Conservation (phyloP, 2,329 filamentous ascomycete genomes). For the Sclerotinia sclerotiorum region DNA sequence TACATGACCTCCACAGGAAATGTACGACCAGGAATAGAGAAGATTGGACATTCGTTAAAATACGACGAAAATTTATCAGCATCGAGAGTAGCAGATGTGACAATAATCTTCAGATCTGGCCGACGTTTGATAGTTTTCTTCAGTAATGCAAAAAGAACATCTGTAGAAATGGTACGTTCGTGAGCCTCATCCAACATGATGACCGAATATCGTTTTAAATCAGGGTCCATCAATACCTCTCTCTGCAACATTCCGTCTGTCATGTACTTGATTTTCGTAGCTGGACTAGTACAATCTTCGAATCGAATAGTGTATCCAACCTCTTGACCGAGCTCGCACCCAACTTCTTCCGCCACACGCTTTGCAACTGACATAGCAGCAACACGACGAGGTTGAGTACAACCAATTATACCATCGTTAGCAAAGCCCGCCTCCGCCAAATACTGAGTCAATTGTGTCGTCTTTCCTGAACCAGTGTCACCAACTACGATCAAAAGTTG, state of each 20-base stretch:
- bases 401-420: conserved; percentile 86
- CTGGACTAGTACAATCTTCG: conserved; percentile 84
- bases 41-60: conserved; percentile 94
- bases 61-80: conserved; percentile 97
- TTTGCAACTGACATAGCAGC: conserved; percentile 97
- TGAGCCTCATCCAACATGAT: conserved; percentile 99
- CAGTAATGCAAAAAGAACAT: conserved; percentile 88
- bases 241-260: conserved; percentile 97
- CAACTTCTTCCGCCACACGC: conserved; percentile 93
- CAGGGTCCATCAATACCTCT: conserved; percentile 89
- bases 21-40: conserved; percentile 91
- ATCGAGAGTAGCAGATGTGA: conserved; percentile 93
- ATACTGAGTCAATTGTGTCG: conserved; percentile 93
- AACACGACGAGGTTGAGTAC: conserved; percentile 94
- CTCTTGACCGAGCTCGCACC: conserved; percentile 84
- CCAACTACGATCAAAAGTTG: conserved; percentile 95
- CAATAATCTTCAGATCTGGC: conserved; percentile 88
- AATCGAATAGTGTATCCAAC: conserved; percentile 98
- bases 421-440: conserved; percentile 89
- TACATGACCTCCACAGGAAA: conserved; percentile 97
- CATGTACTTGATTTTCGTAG: conserved; percentile 98
- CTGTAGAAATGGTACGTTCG: conserved; percentile 93
- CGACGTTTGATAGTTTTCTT: conserved; percentile 89
- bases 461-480: conserved; percentile 96
- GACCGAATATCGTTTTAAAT: conserved; percentile 85